Conservation (phyloP, 192 early-diverging fungal genomes). For the Thamnidium elegans region DNA sequence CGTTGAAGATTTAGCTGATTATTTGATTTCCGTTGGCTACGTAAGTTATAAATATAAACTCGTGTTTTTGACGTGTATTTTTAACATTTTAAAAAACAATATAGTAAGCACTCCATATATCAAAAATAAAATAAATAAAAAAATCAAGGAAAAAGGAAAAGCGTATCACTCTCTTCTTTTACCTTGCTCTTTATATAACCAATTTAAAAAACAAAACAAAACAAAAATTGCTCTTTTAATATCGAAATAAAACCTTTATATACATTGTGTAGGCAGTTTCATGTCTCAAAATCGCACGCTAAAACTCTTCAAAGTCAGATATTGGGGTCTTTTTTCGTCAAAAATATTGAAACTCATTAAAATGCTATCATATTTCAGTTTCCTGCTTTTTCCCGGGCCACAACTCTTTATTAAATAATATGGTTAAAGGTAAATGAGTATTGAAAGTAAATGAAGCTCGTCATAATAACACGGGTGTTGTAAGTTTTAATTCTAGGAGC, state of each 20-base stretch:
- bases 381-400: too few relatives aligned
- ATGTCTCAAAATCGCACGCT: too few relatives aligned
- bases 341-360: too few relatives aligned
- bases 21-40: conserved; percentile 69
- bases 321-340: too few relatives aligned
- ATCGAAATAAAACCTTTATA: neutral
- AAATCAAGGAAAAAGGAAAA: neutral
- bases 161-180: too few relatives aligned
- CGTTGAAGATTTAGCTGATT: conserved; percentile 73
- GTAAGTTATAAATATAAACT: conserved; percentile 33
- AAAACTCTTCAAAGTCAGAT: too few relatives aligned
- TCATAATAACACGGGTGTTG: neutral
- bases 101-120: neutral
- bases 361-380: too few relatives aligned
- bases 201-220: neutral
- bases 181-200: neutral
- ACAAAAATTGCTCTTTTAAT: neutral
- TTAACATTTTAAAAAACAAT: conserved; percentile 1
- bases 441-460: neutral
- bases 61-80: neutral
- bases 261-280: neutral
- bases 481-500: conserved; percentile 55
- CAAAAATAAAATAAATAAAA: conserved; percentile 5
- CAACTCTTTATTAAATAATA: too few relatives aligned
- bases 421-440: too few relatives aligned